Evolutionary conservation across 176 grass and related monocot species (phyloP).

Genomic region (Triticum dicoccoides): DNA sequence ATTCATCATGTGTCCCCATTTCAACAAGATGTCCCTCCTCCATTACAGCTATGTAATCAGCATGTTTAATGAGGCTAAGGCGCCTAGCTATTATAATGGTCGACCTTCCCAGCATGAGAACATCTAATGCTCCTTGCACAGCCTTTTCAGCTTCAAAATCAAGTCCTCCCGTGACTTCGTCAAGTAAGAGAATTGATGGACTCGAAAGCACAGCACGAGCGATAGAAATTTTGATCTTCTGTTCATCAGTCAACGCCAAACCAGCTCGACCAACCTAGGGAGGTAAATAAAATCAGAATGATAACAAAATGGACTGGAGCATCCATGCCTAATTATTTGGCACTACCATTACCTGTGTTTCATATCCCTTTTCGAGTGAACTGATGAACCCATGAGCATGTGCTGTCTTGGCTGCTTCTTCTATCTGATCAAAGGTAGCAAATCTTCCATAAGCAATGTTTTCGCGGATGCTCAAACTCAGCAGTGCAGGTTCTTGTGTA

Average conservation of each 20-base stretch:
- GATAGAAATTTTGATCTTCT: slow-evolving; percentile 99
- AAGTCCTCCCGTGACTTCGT: slow-evolving; percentile 97
- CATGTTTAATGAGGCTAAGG: slow-evolving; percentile 91
- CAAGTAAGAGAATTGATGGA: slow-evolving; percentile 95
- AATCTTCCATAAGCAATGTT: slow-evolving; percentile 98
- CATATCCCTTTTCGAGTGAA: slow-evolving; percentile 96
- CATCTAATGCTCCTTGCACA: slow-evolving; percentile 94
- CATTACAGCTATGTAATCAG: slow-evolving; percentile 99
- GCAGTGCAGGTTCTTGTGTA: slow-evolving; percentile 93
- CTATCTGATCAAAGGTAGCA: slow-evolving; percentile 90
- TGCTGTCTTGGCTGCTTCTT: slow-evolving; percentile 98
- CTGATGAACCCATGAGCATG: slow-evolving; percentile 95
- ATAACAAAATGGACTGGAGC: slow-evolving; percentile 27
- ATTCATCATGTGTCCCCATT: slow-evolving; percentile 98
- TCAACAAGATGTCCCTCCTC: slow-evolving; percentile 98
- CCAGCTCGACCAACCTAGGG: slow-evolving; percentile 88
- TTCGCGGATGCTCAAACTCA: slow-evolving; percentile 94
- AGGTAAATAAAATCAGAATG: slow-evolving; percentile 28
- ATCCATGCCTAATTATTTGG: slow-evolving; percentile 12
- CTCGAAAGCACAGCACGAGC: slow-evolving; percentile 94
- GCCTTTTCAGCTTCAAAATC: slow-evolving; percentile 99
- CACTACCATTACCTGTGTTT: slow-evolving; percentile 72
- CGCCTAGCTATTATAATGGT: slow-evolving; percentile 99
- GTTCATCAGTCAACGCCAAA: slow-evolving; percentile 82
- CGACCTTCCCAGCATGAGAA: slow-evolving; percentile 99